Evolutionary conservation across 2,329 filamentous ascomycete species (phyloP).

Genomic region (Diaporthe citriasiana): DNA sequence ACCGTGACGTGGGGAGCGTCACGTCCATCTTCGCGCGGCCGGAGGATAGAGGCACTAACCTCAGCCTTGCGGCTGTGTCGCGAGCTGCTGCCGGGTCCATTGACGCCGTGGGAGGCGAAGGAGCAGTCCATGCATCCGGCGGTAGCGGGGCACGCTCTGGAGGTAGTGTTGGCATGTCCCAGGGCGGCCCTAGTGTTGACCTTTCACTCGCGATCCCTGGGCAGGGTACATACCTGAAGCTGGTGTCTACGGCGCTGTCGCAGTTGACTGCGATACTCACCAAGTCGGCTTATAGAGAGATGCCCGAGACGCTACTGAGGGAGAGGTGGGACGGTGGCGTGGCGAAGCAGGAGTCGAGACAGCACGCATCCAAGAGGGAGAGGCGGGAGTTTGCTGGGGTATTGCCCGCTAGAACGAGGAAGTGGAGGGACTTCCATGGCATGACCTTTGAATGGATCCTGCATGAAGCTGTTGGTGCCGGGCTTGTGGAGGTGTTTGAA

Average conservation of each 20-base stretch:
- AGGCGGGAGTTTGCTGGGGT: slow-evolving; percentile 71
- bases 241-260: slow-evolving; percentile 71
- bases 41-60: slow-evolving; percentile 68
- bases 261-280: slow-evolving; percentile 73
- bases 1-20: slow-evolving; percentile 53
- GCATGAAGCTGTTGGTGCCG: slow-evolving; percentile 78
- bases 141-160: slow-evolving; percentile 57
- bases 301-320: slow-evolving; percentile 70
- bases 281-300: slow-evolving; percentile 73
- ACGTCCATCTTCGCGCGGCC: slow-evolving; percentile 60
- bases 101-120: slow-evolving; percentile 77
- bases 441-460: slow-evolving; percentile 80
- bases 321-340: slow-evolving; percentile 81
- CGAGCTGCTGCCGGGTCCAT: slow-evolving; percentile 77
- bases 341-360: slow-evolving; percentile 58
- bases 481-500: slow-evolving; percentile 80
- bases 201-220: slow-evolving; percentile 75
- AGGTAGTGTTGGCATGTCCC: slow-evolving; percentile 38
- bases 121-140: slow-evolving; percentile 74
- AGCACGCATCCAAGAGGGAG: slow-evolving; percentile 61
- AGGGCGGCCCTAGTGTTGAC: slow-evolving; percentile 58
- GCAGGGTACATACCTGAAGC: slow-evolving; percentile 76
- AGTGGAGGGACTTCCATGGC: slow-evolving; percentile 80
- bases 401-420: slow-evolving; percentile 72
- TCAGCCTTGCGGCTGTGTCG: slow-evolving; percentile 74